Evolutionary conservation across 177 flowering plant genomes (phyloP).

Genomic region (Vitis hybrid): DNA sequence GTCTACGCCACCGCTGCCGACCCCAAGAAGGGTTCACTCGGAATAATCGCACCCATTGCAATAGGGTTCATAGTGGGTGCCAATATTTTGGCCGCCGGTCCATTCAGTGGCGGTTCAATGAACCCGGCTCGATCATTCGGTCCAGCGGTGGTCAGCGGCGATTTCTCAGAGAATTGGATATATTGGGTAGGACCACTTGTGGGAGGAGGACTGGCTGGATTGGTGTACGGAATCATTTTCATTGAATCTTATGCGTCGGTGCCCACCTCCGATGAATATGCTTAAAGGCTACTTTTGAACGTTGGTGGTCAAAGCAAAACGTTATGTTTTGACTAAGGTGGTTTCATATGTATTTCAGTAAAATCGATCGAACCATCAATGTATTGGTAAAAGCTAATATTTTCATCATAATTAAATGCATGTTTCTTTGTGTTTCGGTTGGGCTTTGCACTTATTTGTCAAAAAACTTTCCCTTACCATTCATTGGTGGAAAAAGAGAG

Average conservation of each 20-base stretch:
- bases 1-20: conserved; percentile 82
- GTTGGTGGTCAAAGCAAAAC: background rate
- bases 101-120: conserved; percentile 81
- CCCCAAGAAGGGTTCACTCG: conserved; percentile 67
- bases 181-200: conserved; percentile 77
- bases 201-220: conserved; percentile 69
- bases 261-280: conserved; percentile 44
- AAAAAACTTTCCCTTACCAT: no score
- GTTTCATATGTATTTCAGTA: no score
- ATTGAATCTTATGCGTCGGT: conserved; percentile 44
- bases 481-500: no score
- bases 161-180: conserved; percentile 56
- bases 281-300: conserved; percentile 18
- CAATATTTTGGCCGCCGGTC: conserved; percentile 74
- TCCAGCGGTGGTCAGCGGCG: conserved; percentile 64
- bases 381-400: no score
- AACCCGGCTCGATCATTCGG: conserved; percentile 83
- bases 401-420: background rate
- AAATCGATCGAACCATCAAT: no score
- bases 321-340: background rate
- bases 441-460: no score
- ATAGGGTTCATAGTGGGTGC: conserved; percentile 84
- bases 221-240: conserved; percentile 50
- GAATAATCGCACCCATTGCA: conserved; percentile 73
- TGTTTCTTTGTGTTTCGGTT: background rate